Conservation (phyloP, 176 grass and related monocot genomes). For the Oryza nivara region DNA sequence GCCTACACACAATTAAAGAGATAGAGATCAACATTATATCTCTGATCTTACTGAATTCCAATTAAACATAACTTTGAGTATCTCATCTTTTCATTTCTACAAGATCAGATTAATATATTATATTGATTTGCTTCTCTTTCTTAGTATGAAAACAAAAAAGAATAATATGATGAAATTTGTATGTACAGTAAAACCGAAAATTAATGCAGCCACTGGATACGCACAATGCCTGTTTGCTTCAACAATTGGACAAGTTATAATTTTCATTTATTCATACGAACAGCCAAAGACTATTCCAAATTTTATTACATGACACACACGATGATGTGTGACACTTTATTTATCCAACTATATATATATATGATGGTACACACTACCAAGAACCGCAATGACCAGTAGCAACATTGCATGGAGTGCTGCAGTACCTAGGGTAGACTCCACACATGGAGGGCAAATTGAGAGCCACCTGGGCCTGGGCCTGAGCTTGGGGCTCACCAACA, state of each 20-base stretch:
- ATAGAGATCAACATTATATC: too few relatives aligned
- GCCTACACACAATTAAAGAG: too few relatives aligned
- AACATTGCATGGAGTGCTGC: not conserved
- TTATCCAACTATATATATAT: not conserved
- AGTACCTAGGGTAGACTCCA: not conserved
- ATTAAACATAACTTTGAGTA: too few relatives aligned
- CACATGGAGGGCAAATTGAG: not conserved
- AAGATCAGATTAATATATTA: too few relatives aligned
- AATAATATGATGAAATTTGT: too few relatives aligned
- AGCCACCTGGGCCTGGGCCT: not conserved
- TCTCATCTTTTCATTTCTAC: too few relatives aligned
- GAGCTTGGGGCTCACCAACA: not conserved
- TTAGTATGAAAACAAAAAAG: too few relatives aligned
- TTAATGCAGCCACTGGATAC: too few relatives aligned
- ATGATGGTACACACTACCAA: not conserved
- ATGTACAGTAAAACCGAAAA: too few relatives aligned
- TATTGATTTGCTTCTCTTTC: too few relatives aligned
- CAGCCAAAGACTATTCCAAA: not conserved
- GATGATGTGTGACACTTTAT: not conserved
- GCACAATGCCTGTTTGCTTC: too few relatives aligned
- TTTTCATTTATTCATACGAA: not conserved
- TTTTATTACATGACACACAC: not conserved
- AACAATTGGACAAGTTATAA: not conserved
- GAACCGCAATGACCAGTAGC: not conserved
- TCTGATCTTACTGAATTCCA: too few relatives aligned